These are phyloP conservation scores for Amphirosellinia nigrospora DNA, from an alignment of 495 filamentous ascomycete genomes.

Conservation along the genomic window DNA sequence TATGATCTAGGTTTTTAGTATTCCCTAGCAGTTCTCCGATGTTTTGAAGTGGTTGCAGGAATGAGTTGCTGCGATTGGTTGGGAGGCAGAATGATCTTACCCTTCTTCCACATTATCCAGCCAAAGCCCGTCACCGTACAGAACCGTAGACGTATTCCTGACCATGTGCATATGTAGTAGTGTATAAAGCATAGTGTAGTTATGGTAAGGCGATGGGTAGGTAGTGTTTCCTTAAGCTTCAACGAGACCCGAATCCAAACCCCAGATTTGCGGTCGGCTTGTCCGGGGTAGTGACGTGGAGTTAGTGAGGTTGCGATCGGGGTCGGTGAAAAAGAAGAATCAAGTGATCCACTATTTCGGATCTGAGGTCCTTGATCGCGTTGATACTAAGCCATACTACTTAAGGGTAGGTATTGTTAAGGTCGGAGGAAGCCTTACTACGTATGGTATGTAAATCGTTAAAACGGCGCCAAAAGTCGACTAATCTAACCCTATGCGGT, in stretches of 20 bases:
- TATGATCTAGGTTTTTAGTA: background rate
- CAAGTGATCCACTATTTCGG: conserved; percentile 26
- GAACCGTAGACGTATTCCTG: background rate
- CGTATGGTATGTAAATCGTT: background rate
- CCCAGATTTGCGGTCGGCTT: conserved; percentile 23
- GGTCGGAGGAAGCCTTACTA: conserved; percentile 13
- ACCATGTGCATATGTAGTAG: background rate
- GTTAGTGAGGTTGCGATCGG: background rate
- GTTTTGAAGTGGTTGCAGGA: background rate
- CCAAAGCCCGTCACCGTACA: background rate
- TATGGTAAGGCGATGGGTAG: conserved; percentile 15
- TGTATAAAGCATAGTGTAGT: background rate
- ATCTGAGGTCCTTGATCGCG: conserved; percentile 28
- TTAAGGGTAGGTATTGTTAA: background rate
- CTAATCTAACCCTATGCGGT: background rate
- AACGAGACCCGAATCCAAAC: conserved; percentile 13
- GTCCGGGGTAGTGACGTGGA: conserved; percentile 1
- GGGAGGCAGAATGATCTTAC: background rate
- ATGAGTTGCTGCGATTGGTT: conserved; percentile 16
- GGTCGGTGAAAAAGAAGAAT: conserved; percentile 9
- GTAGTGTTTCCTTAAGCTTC: conserved; percentile 12
- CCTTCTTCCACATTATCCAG: background rate
- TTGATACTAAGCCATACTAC: background rate
- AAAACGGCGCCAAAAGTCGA: too few species aligned
- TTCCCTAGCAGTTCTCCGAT: background rate